Evolutionary conservation across 2,329 filamentous ascomycete genomes (phyloP).

Genomic region (Didymella sp.): DNA sequence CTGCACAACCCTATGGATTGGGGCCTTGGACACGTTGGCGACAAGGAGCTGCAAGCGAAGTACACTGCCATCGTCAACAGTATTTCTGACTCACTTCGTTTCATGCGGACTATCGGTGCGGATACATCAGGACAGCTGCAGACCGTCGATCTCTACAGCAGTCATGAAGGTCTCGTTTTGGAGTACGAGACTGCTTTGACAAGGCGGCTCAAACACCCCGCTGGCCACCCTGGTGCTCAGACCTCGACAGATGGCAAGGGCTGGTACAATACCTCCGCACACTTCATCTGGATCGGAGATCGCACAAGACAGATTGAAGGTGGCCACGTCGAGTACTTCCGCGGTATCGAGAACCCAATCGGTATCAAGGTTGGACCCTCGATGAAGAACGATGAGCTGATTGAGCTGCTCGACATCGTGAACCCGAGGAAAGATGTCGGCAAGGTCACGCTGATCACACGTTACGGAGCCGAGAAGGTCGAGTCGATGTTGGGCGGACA

Average conservation of each 20-base stretch:
- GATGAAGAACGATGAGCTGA: conserved; percentile 77
- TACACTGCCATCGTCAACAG: conserved; percentile 85
- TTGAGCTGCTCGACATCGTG: conserved; percentile 80
- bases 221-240: conserved; percentile 48
- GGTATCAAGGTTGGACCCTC: conserved; percentile 95
- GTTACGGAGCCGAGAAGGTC: conserved; percentile 85
- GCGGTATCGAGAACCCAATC: conserved; percentile 93
- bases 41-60: conserved; percentile 81
- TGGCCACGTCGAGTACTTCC: conserved; percentile 96
- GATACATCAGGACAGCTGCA: conserved; percentile 83
- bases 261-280: conserved; percentile 93
- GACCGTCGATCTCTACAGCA: conserved; percentile 93
- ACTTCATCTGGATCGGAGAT: conserved; percentile 99
- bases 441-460: conserved; percentile 95
- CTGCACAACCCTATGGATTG: conserved; percentile 93
- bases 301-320: conserved; percentile 92
- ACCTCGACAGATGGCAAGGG: conserved; percentile 58
- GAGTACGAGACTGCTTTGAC: conserved; percentile 92
- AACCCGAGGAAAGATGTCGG: conserved; percentile 84
- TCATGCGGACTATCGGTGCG: conserved; percentile 93
- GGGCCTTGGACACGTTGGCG: conserved; percentile 89
- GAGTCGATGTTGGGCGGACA: conserved; percentile 77
- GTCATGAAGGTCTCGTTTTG: conserved; percentile 90
- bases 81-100: conserved; percentile 88
- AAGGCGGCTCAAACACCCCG: conserved; percentile 72